Percentiles rank a stretch among this genome's conserved stretches.
phyloP scores from a whole-genome alignment of 805 yeast species.

The Candida glaebosa region DNA sequence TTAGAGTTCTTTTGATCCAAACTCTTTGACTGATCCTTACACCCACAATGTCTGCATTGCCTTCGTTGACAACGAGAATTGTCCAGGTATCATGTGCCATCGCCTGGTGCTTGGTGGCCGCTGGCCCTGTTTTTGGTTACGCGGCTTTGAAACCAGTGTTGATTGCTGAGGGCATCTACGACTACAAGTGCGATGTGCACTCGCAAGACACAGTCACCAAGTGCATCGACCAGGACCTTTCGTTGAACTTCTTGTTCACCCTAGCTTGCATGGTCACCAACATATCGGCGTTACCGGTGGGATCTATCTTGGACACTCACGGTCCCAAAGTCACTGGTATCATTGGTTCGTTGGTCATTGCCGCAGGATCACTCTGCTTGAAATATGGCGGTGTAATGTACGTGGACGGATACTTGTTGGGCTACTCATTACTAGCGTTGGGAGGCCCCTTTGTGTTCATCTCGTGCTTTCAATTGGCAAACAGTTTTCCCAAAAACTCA shows the following conservation, averaged over 20 bases:
- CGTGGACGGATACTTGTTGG: slow-evolving; percentile 65
- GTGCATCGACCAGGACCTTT: slow-evolving; percentile 79
- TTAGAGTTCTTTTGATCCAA: background rate
- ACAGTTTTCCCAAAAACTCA: slow-evolving; percentile 76
- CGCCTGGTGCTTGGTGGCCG: slow-evolving; percentile 83
- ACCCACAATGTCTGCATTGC: slow-evolving; percentile 5
- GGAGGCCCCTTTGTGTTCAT: slow-evolving; percentile 96
- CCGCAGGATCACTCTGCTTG: slow-evolving; percentile 51
- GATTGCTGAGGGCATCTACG: slow-evolving; percentile 72
- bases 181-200: slow-evolving; percentile 48
- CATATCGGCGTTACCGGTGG: slow-evolving; percentile 78
- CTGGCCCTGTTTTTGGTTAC: slow-evolving; percentile 93
- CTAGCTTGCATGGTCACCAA: slow-evolving; percentile 85
- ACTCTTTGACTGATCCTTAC: too few relatives aligned
- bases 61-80: slow-evolving; percentile 26
- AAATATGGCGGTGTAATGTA: slow-evolving; percentile 34
- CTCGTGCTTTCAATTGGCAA: slow-evolving; percentile 83
- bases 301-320: slow-evolving; percentile 67
- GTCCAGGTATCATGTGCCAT: slow-evolving; percentile 72
- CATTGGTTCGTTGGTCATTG: slow-evolving; percentile 61
- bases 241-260: slow-evolving; percentile 79
- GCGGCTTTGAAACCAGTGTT: slow-evolving; percentile 90
- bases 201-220: slow-evolving; percentile 10
- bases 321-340: slow-evolving; percentile 83
- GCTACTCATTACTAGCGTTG: slow-evolving; percentile 73